These are phyloP conservation scores for Neurospora sp. DNA, from an alignment of 495 filamentous ascomycete species.

Conservation along the genomic window DNA sequence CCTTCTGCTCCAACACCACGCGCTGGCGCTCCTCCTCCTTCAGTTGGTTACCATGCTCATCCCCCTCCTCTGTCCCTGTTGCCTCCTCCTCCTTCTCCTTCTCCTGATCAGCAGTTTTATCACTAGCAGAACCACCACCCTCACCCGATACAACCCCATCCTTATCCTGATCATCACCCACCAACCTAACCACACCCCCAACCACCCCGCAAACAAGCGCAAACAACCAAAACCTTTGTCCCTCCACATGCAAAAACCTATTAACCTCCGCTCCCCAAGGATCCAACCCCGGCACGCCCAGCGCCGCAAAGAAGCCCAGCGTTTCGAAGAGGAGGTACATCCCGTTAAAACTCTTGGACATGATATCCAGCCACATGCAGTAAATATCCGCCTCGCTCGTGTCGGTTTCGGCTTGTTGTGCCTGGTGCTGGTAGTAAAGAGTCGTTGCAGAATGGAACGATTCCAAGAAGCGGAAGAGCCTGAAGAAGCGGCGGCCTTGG, in stretches of 20 bases:
- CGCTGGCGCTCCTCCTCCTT: background rate
- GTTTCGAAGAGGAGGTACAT: constrained; percentile 40
- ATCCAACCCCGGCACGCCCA: constrained; percentile 39
- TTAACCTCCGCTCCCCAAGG: constrained; percentile 15
- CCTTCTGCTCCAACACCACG: background rate
- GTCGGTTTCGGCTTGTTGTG: no score
- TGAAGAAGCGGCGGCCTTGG: constrained; percentile 46
- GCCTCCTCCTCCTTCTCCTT: background rate
- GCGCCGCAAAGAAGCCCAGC: constrained; percentile 27
- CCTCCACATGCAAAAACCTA: constrained; percentile 33
- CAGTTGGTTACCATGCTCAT: background rate
- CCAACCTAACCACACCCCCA: constrained; percentile 15
- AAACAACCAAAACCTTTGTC: constrained; percentile 57
- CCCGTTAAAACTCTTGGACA: constrained; percentile 32
- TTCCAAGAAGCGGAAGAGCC: constrained; percentile 54
- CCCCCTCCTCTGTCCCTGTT: background rate
- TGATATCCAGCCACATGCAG: constrained; percentile 14
- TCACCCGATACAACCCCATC: background rate
- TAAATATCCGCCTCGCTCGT: no score
- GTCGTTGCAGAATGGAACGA: constrained; percentile 41
- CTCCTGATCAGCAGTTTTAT: no score
- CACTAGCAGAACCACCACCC: background rate
- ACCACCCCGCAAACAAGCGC: constrained; percentile 31
- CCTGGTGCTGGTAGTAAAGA: constrained; percentile 5
- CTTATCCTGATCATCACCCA: background rate